Evolutionary conservation across 768 basidiomycete species (phyloP).

Genomic region (Suillus alpinus): DNA sequence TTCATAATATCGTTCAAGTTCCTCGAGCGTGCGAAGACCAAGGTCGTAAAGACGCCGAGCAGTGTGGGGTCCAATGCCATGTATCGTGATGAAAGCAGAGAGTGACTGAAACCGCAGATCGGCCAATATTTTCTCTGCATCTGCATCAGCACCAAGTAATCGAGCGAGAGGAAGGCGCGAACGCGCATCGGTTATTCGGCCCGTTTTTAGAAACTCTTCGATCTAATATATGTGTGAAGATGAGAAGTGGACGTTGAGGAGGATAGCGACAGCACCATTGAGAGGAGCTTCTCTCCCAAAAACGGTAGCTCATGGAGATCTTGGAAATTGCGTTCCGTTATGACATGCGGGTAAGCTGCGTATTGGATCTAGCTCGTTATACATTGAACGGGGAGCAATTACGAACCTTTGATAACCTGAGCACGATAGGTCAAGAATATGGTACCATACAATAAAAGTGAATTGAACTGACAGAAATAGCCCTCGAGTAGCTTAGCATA

Average conservation of each 20-base stretch:
- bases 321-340: constrained; percentile 36
- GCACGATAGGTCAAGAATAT: constrained; percentile 3
- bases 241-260: background rate
- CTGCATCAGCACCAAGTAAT: background rate
- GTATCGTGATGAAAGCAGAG: constrained; percentile 56
- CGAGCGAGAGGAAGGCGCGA: constrained; percentile 10
- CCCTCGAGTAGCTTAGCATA: constrained; percentile 68
- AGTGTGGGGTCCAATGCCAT: constrained; percentile 73
- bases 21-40: constrained; percentile 64
- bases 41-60: constrained; percentile 63
- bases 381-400: background rate
- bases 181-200: constrained; percentile 62
- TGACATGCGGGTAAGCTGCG: constrained; percentile 47
- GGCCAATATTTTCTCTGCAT: constrained; percentile 43
- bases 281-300: constrained; percentile 48
- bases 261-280: constrained; percentile 39
- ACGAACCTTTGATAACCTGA: constrained; percentile 48
- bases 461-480: constrained; percentile 56
- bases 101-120: constrained; percentile 58
- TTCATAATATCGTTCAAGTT: constrained; percentile 65
- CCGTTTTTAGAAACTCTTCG: constrained; percentile 55
- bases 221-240: constrained; percentile 39
- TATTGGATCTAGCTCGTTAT: background rate
- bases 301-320: constrained; percentile 43
- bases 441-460: background rate